phyloP scores from a whole-genome alignment of 1,139 yeast species.

The Sugiyamaella paludigena region DNA sequence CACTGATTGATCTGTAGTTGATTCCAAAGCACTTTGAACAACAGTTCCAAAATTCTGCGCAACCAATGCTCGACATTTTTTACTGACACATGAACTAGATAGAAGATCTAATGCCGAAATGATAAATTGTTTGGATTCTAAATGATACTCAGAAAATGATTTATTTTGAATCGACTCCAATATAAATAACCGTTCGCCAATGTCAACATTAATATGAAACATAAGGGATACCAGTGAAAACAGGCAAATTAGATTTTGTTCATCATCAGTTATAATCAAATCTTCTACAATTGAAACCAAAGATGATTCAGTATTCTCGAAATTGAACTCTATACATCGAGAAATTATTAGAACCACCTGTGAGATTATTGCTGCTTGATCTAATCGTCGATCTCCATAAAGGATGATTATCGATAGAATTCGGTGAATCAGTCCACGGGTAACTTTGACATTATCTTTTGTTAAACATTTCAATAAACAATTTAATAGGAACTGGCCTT shows the following conservation, averaged over 20 bases:
- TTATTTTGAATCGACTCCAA: constrained; percentile 24
- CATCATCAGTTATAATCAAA: constrained; percentile 3
- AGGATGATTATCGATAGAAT: constrained; percentile 2
- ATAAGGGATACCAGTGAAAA: constrained; percentile 59
- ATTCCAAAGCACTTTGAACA: constrained; percentile 29
- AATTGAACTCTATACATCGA: constrained; percentile 15
- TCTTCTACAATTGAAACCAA: constrained; percentile 4
- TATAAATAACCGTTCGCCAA: constrained; percentile 28
- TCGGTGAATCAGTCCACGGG: too few species aligned
- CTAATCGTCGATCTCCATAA: constrained; percentile 9
- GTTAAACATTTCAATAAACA: too few species aligned
- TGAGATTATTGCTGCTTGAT: constrained; percentile 11
- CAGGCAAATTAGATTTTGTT: constrained; percentile 20
- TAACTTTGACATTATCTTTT: too few species aligned
- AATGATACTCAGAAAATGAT: constrained; percentile 21
- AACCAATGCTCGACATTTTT: constrained; percentile 34
- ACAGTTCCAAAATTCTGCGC: constrained; percentile 30
- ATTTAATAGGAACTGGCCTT: too few species aligned
- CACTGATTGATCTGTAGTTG: constrained; percentile 25
- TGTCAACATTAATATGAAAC: constrained; percentile 56
- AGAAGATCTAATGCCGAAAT: constrained; percentile 35
- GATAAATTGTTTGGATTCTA: constrained; percentile 28
- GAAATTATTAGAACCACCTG: constrained; percentile 22
- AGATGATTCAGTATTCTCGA: not conserved
- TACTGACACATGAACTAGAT: constrained; percentile 38